Base-by-base conservation (phyloP, 345 rosid genomes). In the Garcia nutans region DNA sequence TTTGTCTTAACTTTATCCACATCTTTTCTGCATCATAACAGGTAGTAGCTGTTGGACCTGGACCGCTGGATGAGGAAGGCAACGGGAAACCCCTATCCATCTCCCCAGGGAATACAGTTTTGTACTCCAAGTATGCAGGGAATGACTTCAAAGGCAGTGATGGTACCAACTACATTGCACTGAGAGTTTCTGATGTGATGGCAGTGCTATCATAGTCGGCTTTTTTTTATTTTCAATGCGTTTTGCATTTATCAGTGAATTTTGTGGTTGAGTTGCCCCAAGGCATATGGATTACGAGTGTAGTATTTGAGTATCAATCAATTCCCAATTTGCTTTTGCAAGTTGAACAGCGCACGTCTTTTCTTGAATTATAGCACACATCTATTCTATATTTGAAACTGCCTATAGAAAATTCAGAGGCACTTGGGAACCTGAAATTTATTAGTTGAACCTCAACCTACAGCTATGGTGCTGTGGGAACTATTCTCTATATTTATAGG, bases 81-180 rank as follows among this genome's bases (percentile, higher is more conserved):
- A 93, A 80, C 44, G 57, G 78, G 72, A 86, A 83, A 76, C 85
- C 92, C 0, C 77, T 86, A 17, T 74, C 94, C 0, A 73, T 91
- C 56, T 60, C 86, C 2, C 79, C 91, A 0, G 98, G 98, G 59
- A 88, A 81, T 89, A 86, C 97, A 3, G 97, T 96, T 52, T 79
- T 96, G 74, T 92, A 88, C 88, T 89, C 99, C 65, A 93, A 93
- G 88, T 93, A 93, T 28, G 97, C 97, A 0, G 98, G 98, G 22
- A 93, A 90, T 37, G 99, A 92, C 78, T 93, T 90, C 83, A 88
- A 91, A 87, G 92, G 90, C 49, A 87, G 75, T 41, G 97, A 96
- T 44, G 98, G 95, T 12, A 59, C 88, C 41, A 87, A 86, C 82
- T 96, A 92, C 84, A 91, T 93, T 74, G 98, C 93, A 22, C 82